phyloP scores from a whole-genome alignment of 495 filamentous ascomycete species.

The Usnea hakonensis region DNA sequence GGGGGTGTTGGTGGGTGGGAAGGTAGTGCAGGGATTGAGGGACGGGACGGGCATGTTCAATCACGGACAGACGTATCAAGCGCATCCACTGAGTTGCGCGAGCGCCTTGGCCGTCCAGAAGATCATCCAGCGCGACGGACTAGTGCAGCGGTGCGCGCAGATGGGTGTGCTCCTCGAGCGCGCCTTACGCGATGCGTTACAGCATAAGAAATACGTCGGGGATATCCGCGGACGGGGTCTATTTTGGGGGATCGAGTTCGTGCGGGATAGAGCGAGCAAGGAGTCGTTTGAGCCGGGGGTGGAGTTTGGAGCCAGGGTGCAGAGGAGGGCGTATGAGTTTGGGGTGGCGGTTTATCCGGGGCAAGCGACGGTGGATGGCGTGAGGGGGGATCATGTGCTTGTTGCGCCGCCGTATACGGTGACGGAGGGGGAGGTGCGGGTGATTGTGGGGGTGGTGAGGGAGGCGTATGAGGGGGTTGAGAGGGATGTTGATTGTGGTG shows the following conservation, averaged over 20 bases:
- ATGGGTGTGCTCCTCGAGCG: conserved; percentile 42
- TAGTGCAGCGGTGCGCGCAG: conserved; percentile 40
- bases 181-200: conserved; percentile 26
- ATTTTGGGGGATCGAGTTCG: conserved; percentile 57
- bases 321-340: conserved; percentile 44
- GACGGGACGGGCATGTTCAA: conserved; percentile 48
- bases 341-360: conserved; percentile 65
- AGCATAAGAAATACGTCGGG: conserved; percentile 40
- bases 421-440: conserved; percentile 52
- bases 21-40: conserved; percentile 47
- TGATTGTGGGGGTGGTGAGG: conserved; percentile 42
- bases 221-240: conserved; percentile 51
- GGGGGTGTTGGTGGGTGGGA: conserved; percentile 47
- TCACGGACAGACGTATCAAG: conserved; percentile 55
- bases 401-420: conserved; percentile 69
- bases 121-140: conserved; percentile 39
- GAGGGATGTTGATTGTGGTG: neutral
- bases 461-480: conserved; percentile 17
- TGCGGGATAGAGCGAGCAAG: conserved; percentile 48
- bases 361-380: conserved; percentile 58
- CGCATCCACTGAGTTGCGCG: conserved; percentile 50
- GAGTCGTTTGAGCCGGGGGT: conserved; percentile 40
- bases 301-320: conserved; percentile 40
- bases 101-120: conserved; percentile 49
- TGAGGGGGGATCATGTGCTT: conserved; percentile 65